Evolutionary conservation across 78 protist genomes (phyloP), one percentile per base, ranked within the genome.

Genomic region (slime mould (Dictyostelium discoideum)): DNA sequence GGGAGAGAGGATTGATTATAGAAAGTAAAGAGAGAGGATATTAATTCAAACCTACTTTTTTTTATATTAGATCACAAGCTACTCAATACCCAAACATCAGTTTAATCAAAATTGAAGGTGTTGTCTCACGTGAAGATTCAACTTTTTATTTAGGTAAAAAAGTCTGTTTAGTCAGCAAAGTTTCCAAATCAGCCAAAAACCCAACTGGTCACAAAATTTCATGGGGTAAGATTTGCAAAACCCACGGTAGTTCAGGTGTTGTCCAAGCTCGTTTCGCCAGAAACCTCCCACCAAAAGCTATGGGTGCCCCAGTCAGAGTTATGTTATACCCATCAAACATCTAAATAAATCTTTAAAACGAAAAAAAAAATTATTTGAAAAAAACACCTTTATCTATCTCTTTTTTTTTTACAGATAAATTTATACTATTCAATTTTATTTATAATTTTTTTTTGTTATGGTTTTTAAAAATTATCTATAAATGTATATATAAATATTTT

Each of bases 211-310:
- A 44, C 92, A 79, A 85, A 79, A 79, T 77, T 77, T 93, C 98
- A 96, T 98, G 99, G 99, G 99, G 99, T 88, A 85, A 93, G 81
- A 79, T 99, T 85, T 86, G 97, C 92, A 76, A 97, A 65, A 0
- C 99, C n/a, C 99, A 99, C 98, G 99, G 99, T 54, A 97, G 96
- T 98, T 50, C 87, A 73, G 99, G 99, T 48, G 97, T 74, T 40
- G 99, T 99, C 73, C 98, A 99, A 79, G 99, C 98, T 78, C 92
- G 97, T 97, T 99, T 99, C 99, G 5, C 79, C 67, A 26, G 46
- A 60, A 96, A 97, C 98, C 97, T 99, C 46, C 99, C 99, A 84
- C 98, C 99, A 79, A 46, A 63, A 29, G 96, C 99, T 29, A 26
- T 99, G 77, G 99, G 99, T 77, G 98, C 97, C 37, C 24, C 85